phyloP scores from a whole-genome alignment of 305 asterid genomes.

The Fraxinus angustifolia region DNA sequence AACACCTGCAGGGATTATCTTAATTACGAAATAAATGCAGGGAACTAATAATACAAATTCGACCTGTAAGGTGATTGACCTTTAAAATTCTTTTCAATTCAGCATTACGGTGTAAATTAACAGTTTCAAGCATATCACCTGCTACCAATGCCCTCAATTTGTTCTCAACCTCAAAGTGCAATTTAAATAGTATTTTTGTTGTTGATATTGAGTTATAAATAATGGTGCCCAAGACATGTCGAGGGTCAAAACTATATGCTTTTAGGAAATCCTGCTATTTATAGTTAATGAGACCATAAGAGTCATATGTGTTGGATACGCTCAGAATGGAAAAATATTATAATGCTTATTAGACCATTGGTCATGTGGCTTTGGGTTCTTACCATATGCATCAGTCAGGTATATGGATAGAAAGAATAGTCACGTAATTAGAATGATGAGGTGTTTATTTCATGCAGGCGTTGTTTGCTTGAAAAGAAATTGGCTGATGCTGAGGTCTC shows the following conservation, averaged over 20 bases:
- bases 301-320: neutral
- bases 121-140: neutral
- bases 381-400: neutral
- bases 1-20: neutral
- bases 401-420: neutral
- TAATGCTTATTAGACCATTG: neutral
- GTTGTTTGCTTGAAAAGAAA: constrained; percentile 64
- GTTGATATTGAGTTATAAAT: neutral
- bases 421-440: neutral
- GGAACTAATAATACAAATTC: neutral
- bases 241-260: neutral
- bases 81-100: neutral
- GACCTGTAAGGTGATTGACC: neutral
- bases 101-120: neutral
- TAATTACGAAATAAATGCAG: neutral
- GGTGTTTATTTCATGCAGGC: constrained; percentile 38
- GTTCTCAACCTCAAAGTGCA: neutral
- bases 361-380: neutral
- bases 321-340: neutral
- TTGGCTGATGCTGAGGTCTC: constrained; percentile 84
- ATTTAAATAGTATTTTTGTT: neutral
- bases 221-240: neutral
- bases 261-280: neutral
- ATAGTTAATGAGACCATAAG: neutral
- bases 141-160: neutral